These are phyloP conservation scores for Alloteropsis angusta DNA, from an alignment of 202 grass and related monocot genomes.

Conservation along the genomic window DNA sequence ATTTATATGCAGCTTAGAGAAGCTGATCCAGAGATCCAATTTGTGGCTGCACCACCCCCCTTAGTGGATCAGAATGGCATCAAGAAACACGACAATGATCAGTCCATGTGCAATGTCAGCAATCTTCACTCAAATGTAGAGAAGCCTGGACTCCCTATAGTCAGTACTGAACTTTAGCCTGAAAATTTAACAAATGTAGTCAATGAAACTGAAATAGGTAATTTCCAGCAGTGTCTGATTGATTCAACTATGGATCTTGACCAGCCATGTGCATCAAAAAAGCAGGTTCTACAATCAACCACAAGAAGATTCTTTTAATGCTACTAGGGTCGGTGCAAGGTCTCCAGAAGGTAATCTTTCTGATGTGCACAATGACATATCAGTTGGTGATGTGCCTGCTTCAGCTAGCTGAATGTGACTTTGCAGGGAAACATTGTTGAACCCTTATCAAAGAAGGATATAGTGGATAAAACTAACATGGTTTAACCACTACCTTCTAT, in stretches of 20 bases:
- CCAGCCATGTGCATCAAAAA: slow-evolving; percentile 4
- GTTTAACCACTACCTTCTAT: neutral
- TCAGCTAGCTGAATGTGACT: neutral
- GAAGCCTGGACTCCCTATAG: slow-evolving; percentile 2
- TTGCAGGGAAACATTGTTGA: slow-evolving; percentile 1
- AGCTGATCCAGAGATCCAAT: slow-evolving; percentile 23
- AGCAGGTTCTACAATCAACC: neutral
- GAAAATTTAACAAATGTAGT: slow-evolving; percentile 4
- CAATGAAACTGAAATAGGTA: neutral
- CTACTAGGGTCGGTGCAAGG: neutral
- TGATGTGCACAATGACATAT: slow-evolving; percentile 11
- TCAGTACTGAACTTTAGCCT: slow-evolving; percentile 19
- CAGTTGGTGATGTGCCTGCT: neutral
- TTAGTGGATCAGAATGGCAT: slow-evolving; percentile 3
- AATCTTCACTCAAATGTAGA: slow-evolving; percentile 17
- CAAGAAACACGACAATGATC: slow-evolving; percentile 7
- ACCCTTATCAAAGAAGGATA: neutral
- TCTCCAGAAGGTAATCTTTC: neutral
- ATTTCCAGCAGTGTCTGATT: neutral
- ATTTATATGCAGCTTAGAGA: slow-evolving; percentile 37
- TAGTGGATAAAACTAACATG: neutral
- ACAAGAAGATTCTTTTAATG: slow-evolving; percentile 12
- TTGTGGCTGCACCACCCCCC: neutral
- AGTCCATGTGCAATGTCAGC: slow-evolving; percentile 5
- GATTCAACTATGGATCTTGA: neutral